These are phyloP conservation scores for Microglena sp. DNA, from an alignment of 139 green algal genomes.

Conservation along the genomic window DNA sequence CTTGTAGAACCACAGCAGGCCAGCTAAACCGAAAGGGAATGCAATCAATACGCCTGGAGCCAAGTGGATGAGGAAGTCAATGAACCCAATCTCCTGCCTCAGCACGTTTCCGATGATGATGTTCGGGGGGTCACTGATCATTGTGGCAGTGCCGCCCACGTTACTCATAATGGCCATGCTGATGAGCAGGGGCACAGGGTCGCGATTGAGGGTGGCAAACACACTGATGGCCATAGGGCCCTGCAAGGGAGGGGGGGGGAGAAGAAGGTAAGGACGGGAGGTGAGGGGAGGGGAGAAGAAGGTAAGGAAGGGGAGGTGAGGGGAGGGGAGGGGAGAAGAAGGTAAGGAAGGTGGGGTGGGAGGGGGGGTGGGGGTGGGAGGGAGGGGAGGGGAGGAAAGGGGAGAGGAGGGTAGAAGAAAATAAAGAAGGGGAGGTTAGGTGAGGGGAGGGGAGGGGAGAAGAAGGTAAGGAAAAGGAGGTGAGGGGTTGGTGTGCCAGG, in stretches of 20 bases:
- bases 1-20: background rate
- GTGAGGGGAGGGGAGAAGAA: background rate
- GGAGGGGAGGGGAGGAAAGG: background rate
- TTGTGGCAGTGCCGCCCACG: constrained; percentile 39
- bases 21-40: background rate
- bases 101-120: constrained; percentile 45
- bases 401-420: background rate
- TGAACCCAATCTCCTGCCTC: background rate
- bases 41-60: constrained; percentile 1
- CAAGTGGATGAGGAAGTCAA: constrained; percentile 9
- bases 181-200: constrained; percentile 41
- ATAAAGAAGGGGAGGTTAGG: background rate
- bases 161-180: constrained; percentile 26
- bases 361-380: background rate
- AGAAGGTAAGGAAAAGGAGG: background rate
- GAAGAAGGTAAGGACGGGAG: background rate
- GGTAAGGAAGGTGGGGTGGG: background rate
- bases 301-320: background rate
- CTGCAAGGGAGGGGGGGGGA: background rate
- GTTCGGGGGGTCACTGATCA: constrained; percentile 48
- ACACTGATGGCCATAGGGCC: constrained; percentile 39
- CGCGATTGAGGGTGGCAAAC: constrained; percentile 23
- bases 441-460: background rate
- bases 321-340: background rate
- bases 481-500: too few species aligned